phyloP scores from a whole-genome alignment of 2,329 filamentous ascomycete species.

The Talaromyces albobiverticillius region DNA sequence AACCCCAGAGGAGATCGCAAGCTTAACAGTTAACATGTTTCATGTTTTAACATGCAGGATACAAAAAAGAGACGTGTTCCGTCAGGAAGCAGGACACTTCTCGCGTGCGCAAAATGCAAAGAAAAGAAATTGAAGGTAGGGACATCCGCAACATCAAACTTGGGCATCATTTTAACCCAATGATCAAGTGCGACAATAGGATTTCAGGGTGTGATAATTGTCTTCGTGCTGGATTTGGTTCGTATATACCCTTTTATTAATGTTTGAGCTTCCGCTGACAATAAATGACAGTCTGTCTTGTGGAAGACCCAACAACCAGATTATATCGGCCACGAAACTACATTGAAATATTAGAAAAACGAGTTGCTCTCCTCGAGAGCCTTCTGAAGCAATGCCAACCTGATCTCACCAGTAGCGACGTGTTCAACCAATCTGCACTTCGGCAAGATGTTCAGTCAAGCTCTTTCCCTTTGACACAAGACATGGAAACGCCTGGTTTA shows the following conservation, averaged over 20 bases:
- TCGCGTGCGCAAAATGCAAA: slow-evolving; percentile 8
- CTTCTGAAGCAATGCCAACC: slow-evolving; percentile 9
- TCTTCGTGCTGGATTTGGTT: slow-evolving; percentile 1
- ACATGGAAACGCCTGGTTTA: neutral
- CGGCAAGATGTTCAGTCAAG: neutral
- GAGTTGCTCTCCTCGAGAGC: slow-evolving; percentile 24
- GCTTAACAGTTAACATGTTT: neutral
- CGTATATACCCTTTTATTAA: neutral
- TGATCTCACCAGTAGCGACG: slow-evolving; percentile 15
- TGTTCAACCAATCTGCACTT: neutral
- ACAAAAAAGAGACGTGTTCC: slow-evolving; percentile 2
- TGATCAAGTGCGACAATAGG: slow-evolving; percentile 2
- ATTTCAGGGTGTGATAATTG: neutral
- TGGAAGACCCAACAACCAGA: slow-evolving; percentile 27
- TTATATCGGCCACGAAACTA: slow-evolving; percentile 29
- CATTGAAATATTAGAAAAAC: slow-evolving; percentile 26
- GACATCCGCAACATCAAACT: neutral
- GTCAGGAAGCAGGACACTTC: neutral
- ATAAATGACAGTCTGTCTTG: slow-evolving; percentile 5
- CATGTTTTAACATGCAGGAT: slow-evolving; percentile 3
- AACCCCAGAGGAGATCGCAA: neutral
- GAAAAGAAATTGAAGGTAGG: slow-evolving; percentile 10
- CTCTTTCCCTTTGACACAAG: neutral
- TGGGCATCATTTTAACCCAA: neutral
- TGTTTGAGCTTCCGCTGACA: neutral